Evolutionary conservation across 2,329 filamentous ascomycete species (phyloP).

Genomic region (Chaetomium olivaceum): DNA sequence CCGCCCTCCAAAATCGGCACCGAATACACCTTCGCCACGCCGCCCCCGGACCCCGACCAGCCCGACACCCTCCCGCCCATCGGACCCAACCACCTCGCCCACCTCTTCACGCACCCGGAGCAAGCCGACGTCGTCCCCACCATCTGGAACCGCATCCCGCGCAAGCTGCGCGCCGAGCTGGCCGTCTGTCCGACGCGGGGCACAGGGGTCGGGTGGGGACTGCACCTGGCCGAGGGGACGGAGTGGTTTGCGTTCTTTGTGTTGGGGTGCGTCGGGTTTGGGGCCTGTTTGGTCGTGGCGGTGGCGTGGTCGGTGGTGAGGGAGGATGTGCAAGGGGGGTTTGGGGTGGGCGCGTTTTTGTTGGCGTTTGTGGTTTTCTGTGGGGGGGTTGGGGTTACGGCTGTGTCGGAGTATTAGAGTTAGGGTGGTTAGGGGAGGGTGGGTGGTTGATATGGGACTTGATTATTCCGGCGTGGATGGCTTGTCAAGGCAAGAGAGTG

Average conservation of each 20-base stretch:
- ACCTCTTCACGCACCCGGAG: not conserved
- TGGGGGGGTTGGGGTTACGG: not conserved
- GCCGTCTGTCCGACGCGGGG: not conserved
- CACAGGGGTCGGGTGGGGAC: not conserved
- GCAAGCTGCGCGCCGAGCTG: not conserved
- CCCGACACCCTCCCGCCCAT: not conserved
- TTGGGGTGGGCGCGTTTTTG: not conserved
- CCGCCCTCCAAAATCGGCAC: not conserved
- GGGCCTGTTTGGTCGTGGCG: not conserved
- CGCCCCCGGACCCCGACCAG: no score
- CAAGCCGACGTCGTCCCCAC: not conserved
- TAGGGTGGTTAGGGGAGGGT: no score
- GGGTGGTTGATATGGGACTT: no score
- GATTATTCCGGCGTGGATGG: no score
- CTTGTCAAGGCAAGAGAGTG: no score
- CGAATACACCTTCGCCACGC: not conserved
- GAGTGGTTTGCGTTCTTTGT: not conserved
- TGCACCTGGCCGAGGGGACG: not conserved
- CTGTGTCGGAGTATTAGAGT: not conserved
- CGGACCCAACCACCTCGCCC: not conserved
- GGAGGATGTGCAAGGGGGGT: not conserved
- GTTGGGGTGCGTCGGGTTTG: not conserved
- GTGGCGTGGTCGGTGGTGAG: not conserved
- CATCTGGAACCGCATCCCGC: not conserved
- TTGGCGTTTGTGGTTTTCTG: not conserved